Evolutionary conservation across 768 basidiomycete species (phyloP).

Genomic region (Hortiboletus flavorubellus): DNA sequence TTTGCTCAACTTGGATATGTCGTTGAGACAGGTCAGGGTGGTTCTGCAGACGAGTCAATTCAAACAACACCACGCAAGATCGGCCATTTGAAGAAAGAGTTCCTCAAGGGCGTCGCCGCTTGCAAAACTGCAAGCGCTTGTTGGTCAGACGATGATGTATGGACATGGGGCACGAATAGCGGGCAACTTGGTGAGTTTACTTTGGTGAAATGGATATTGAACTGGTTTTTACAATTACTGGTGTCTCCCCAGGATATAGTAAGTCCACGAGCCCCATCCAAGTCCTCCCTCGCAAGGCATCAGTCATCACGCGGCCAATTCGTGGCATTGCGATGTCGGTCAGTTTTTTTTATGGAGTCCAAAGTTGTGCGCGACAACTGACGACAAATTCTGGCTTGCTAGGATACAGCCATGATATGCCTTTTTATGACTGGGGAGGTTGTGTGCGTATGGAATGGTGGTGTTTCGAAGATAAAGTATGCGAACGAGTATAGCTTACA

Average conservation of each 20-base stretch:
- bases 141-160: conserved; percentile 73
- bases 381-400: background rate
- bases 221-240: background rate
- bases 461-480: conserved; percentile 70
- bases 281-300: conserved; percentile 73
- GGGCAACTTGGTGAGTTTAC: conserved; percentile 76
- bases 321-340: conserved; percentile 73
- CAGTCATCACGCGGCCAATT: conserved; percentile 69
- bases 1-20: conserved; percentile 88
- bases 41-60: conserved; percentile 63
- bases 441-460: conserved; percentile 76
- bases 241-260: conserved; percentile 60
- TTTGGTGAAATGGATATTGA: background rate
- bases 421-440: conserved; percentile 80
- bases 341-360: conserved; percentile 24
- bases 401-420: conserved; percentile 84
- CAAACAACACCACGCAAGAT: conserved; percentile 78
- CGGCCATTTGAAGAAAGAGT: conserved; percentile 73
- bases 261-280: conserved; percentile 72
- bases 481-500: conserved; percentile 14
- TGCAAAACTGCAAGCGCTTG: conserved; percentile 85
- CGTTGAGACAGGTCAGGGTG: conserved; percentile 52
- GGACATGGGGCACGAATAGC: conserved; percentile 90
- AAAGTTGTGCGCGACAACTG: background rate
- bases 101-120: conserved; percentile 79